These are phyloP conservation scores for Eimeria falciformis DNA, from an alignment of 169 alveolate genomes.

Conservation along the genomic window DNA sequence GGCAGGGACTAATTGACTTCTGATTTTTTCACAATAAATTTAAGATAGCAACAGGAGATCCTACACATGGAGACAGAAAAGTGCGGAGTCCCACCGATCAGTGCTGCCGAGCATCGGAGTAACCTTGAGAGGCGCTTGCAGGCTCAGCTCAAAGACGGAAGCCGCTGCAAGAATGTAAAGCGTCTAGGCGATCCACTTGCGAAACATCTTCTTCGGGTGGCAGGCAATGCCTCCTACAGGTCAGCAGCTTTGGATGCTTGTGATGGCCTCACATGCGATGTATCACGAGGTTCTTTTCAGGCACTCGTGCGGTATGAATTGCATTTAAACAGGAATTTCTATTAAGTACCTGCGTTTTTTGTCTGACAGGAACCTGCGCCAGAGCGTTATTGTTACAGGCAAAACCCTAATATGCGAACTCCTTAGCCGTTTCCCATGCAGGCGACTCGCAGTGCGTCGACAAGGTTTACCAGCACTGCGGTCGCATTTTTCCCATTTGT, in stretches of 20 bases:
- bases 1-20: neutral
- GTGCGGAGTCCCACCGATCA: neutral
- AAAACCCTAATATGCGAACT: slow-evolving; percentile 66
- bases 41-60: neutral
- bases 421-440: slow-evolving; percentile 55
- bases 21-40: neutral
- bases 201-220: slow-evolving; percentile 62
- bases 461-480: slow-evolving; percentile 22
- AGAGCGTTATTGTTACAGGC: slow-evolving; percentile 74
- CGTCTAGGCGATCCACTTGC: slow-evolving; percentile 60
- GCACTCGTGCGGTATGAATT: neutral
- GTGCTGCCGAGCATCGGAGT: slow-evolving; percentile 6
- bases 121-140: slow-evolving; percentile 56
- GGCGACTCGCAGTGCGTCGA: slow-evolving; percentile 55
- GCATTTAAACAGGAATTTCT: neutral
- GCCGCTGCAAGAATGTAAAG: slow-evolving; percentile 43
- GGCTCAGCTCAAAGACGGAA: slow-evolving; percentile 62
- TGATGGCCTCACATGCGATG: neutral
- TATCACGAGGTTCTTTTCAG: neutral
- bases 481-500: neutral
- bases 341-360: neutral
- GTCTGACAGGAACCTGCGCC: slow-evolving; percentile 49
- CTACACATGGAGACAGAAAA: neutral
- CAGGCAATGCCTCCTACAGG: slow-evolving; percentile 74
- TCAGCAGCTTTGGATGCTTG: neutral